Evolutionary conservation across 495 filamentous ascomycete species (phyloP).

Genomic region (Neurospora sp.): DNA sequence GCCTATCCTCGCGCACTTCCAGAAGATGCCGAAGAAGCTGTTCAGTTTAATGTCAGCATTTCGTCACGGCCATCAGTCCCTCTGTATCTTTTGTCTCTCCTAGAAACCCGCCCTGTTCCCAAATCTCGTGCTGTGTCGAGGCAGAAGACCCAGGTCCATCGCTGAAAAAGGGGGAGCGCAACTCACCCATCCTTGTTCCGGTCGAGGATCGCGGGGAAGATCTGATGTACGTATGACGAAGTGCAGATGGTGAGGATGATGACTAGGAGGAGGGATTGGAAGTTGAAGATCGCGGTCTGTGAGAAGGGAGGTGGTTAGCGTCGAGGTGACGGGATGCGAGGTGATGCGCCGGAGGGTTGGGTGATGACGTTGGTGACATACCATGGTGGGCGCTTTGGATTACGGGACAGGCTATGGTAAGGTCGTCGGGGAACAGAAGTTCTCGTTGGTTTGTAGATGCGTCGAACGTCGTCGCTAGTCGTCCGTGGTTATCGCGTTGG

Average conservation of each 20-base stretch:
- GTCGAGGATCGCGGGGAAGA: conserved; percentile 87
- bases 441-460: not conserved
- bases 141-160: not conserved
- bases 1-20: conserved; percentile 91
- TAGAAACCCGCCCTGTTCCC: not conserved
- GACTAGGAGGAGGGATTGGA: conserved; percentile 85
- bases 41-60: conserved; percentile 8
- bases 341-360: not conserved
- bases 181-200: conserved; percentile 79
- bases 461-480: not conserved
- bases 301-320: not conserved
- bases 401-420: not conserved
- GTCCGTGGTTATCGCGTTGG: not conserved
- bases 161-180: not conserved
- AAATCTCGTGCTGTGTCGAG: not conserved
- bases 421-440: not conserved
- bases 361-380: not conserved
- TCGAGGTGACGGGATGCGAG: not conserved
- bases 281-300: conserved; percentile 95
- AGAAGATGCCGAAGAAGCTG: conserved; percentile 82
- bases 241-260: conserved; percentile 94
- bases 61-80: not conserved
- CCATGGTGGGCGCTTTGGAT: not conserved
- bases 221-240: conserved; percentile 79
- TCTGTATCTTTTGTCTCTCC: not conserved